Conservation (phyloP, 2,329 filamentous ascomycete species). For the Hansfordia pulvinata region DNA sequence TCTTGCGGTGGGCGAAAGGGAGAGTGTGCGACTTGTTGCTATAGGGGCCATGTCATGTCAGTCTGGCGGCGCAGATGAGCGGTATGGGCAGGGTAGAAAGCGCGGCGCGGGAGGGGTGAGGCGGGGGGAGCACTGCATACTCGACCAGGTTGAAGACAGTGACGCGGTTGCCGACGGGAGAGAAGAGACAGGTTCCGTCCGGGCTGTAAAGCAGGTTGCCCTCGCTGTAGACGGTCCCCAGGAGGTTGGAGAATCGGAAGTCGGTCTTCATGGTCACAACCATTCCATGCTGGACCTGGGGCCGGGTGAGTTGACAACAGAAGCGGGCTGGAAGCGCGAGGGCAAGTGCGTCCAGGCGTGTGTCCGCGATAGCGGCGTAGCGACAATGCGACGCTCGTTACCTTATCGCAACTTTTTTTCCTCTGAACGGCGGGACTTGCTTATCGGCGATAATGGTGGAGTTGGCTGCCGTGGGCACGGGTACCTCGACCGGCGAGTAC, state of each 20-base stretch:
- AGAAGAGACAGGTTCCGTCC: constrained; percentile 90
- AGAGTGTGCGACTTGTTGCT: constrained; percentile 83
- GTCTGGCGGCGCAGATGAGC: background rate
- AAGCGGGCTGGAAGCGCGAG: too few relatives aligned
- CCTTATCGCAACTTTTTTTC: too few relatives aligned
- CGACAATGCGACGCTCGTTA: too few relatives aligned
- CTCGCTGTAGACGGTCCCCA: constrained; percentile 96
- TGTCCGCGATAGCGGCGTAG: too few relatives aligned
- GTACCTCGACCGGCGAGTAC: too few relatives aligned
- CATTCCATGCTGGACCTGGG: background rate
- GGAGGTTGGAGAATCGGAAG: constrained; percentile 98
- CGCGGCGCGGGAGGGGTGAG: too few relatives aligned
- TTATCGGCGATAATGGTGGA: too few relatives aligned
- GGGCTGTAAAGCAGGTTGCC: constrained; percentile 94
- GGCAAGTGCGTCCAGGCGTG: too few relatives aligned
- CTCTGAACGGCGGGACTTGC: too few relatives aligned
- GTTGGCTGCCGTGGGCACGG: too few relatives aligned
- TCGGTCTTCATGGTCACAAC: constrained; percentile 83
- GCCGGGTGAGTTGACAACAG: background rate
- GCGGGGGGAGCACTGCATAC: constrained; percentile 31
- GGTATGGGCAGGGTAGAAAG: too few relatives aligned
- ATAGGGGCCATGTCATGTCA: constrained; percentile 1
- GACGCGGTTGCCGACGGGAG: constrained; percentile 90
- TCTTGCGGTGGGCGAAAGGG: constrained; percentile 84
- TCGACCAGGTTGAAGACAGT: constrained; percentile 94